These are phyloP conservation scores for Saccharomyces paradoxus DNA, from an alignment of 805 yeast genomes.

Conservation along the genomic window DNA sequence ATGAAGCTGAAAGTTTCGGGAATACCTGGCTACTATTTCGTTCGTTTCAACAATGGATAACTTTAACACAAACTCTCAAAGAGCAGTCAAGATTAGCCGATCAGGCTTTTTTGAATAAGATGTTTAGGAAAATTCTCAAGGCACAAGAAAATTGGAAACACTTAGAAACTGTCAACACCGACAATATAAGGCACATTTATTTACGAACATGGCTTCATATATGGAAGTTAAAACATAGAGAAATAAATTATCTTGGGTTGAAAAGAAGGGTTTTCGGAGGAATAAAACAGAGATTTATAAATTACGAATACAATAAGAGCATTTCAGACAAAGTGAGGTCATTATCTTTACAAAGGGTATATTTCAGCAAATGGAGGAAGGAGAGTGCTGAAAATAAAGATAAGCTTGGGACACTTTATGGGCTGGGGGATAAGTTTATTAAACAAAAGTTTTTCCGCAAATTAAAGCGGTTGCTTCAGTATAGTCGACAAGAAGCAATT, in stretches of 20 bases:
- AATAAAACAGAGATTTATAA: not conserved
- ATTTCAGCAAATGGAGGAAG: not conserved
- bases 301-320: not conserved
- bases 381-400: not conserved
- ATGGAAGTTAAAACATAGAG: not conserved
- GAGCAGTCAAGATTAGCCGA: not conserved
- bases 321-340: not conserved
- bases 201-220: not conserved
- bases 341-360: not conserved
- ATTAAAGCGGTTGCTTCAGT: slow-evolving; percentile 2
- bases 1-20: not conserved
- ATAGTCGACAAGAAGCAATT: slow-evolving; percentile 9
- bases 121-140: not conserved
- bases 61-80: not conserved
- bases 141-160: not conserved
- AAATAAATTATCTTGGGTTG: not conserved
- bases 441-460: slow-evolving; percentile 7
- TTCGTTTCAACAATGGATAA: not conserved
- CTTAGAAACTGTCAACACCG: not conserved
- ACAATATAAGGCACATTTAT: not conserved
- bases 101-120: not conserved
- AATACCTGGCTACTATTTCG: not conserved
- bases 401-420: not conserved
- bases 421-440: slow-evolving; percentile 7
- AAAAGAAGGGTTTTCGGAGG: not conserved